Evolutionary conservation across 176 grass and related monocot species (phyloP).

Genomic region (Poa annua): DNA sequence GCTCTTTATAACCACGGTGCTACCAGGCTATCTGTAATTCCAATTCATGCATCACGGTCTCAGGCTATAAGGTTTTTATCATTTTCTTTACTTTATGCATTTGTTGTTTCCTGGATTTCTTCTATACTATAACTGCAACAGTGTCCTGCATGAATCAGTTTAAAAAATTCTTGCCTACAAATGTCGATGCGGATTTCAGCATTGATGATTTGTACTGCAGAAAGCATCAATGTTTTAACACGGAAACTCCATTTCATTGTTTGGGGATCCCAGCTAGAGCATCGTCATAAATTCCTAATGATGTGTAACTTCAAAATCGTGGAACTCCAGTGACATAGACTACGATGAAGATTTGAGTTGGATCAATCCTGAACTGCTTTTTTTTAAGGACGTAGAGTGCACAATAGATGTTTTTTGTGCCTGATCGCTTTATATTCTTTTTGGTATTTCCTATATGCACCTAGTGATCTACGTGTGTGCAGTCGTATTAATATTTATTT

Average conservation of each 20-base stretch:
- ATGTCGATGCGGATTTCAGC: not conserved
- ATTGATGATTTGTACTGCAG: no score
- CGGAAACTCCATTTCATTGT: no score
- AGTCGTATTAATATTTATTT: conserved; percentile 14
- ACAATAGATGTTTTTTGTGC: not conserved
- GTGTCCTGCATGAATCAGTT: not conserved
- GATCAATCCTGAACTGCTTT: not conserved
- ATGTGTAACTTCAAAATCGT: no score
- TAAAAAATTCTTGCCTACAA: not conserved
- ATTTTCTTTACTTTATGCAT: conserved; percentile 25
- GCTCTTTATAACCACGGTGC: conserved; percentile 72
- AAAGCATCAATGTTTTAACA: not conserved
- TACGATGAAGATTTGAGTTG: no score
- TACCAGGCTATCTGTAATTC: conserved; percentile 81
- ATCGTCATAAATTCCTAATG: no score
- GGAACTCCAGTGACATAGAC: no score
- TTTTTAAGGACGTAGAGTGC: not conserved
- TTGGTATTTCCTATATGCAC: conserved; percentile 2
- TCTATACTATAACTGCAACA: conserved; percentile 7
- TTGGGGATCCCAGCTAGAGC: no score
- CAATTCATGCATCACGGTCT: conserved; percentile 81
- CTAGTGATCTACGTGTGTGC: not conserved
- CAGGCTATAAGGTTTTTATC: conserved; percentile 73
- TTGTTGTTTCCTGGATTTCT: conserved; percentile 12
- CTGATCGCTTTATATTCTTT: not conserved